Evolutionary conservation across 2,329 filamentous ascomycete species (phyloP).

Genomic region (Pestalotiopsis sp.): DNA sequence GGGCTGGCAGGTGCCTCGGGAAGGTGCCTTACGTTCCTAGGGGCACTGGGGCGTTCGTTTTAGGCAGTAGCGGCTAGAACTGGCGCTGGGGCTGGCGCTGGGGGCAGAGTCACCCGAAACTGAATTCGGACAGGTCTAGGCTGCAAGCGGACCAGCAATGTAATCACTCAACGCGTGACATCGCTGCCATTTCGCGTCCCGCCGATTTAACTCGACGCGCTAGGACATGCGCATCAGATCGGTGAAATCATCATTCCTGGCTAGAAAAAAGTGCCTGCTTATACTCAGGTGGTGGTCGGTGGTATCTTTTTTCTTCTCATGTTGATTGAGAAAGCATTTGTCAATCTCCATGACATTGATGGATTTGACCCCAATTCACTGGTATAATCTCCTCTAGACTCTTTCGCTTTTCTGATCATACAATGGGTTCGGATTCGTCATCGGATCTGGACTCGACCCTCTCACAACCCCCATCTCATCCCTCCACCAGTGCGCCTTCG

Average conservation of each 20-base stretch:
- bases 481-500: constrained; percentile 21
- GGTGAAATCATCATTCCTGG: constrained; percentile 28
- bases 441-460: constrained; percentile 3
- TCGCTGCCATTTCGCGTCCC: constrained; percentile 29
- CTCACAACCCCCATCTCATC: constrained; percentile 14
- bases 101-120: background rate
- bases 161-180: constrained; percentile 32
- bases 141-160: background rate
- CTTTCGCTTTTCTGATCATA: background rate
- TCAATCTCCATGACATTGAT: background rate
- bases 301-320: background rate
- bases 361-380: background rate
- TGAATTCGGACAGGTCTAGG: background rate
- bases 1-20: background rate
- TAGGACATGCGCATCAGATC: constrained; percentile 17
- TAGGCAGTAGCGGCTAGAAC: background rate
- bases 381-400: background rate
- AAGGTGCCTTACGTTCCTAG: background rate
- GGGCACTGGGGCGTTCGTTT: background rate
- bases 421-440: constrained; percentile 11
- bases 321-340: background rate
- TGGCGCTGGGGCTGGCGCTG: background rate
- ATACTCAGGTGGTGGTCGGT: background rate
- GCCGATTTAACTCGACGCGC: constrained; percentile 23
- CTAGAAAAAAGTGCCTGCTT: background rate